Percentiles rank a stretch among this genome's conserved stretches.
phyloP scores from a whole-genome alignment of 177 flowering plant species.

The Vitis hybrid region DNA sequence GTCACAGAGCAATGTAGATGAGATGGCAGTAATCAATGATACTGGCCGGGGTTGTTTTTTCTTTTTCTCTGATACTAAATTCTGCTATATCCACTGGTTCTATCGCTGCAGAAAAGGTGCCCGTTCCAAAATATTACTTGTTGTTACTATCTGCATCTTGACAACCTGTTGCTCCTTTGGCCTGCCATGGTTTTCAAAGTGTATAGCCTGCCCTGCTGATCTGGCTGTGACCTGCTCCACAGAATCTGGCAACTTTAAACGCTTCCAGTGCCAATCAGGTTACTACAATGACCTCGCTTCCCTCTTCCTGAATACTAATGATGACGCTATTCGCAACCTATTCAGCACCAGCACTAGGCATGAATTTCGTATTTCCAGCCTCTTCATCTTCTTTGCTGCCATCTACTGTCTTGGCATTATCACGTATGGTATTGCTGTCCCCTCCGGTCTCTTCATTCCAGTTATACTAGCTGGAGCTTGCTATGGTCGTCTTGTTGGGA shows the following conservation, averaged over 20 bases:
- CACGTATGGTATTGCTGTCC: constrained; percentile 52
- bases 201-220: constrained; percentile 38
- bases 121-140: constrained; percentile 34
- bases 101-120: constrained; percentile 38
- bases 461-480: constrained; percentile 47
- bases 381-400: constrained; percentile 33
- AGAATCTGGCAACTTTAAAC: constrained; percentile 37
- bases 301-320: constrained; percentile 43
- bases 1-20: too few relatives aligned
- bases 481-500: constrained; percentile 50
- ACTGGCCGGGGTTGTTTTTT: neutral
- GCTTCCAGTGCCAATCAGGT: constrained; percentile 39
- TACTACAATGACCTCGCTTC: constrained; percentile 52
- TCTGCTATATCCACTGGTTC: neutral
- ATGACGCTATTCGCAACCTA: constrained; percentile 51
- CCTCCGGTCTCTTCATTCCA: constrained; percentile 52
- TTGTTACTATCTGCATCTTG: constrained; percentile 29
- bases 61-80: neutral
- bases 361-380: constrained; percentile 29
- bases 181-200: constrained; percentile 40
- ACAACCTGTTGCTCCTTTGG: constrained; percentile 38
- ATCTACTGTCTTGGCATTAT: constrained; percentile 37
- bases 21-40: too few relatives aligned
- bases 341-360: constrained; percentile 27
- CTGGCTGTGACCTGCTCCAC: constrained; percentile 29